phyloP scores from a whole-genome alignment of 2,329 filamentous ascomycete species.

The Paecilomyces dactylethromorphus region DNA sequence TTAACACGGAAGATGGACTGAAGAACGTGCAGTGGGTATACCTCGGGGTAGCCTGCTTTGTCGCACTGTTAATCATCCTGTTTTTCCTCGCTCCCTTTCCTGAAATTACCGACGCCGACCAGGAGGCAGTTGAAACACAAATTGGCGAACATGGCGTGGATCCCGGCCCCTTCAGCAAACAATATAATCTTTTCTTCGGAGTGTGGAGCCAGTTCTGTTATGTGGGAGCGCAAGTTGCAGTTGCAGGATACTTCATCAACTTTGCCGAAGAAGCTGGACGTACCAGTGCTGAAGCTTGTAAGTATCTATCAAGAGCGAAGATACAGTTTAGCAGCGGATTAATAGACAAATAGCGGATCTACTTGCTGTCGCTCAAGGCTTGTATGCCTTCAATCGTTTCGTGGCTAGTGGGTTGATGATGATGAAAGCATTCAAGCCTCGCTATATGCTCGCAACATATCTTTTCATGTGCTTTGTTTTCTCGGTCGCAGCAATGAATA shows the following conservation, averaged over 20 bases:
- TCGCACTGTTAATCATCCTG: conserved; percentile 49
- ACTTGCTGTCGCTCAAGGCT: conserved; percentile 53
- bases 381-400: conserved; percentile 56
- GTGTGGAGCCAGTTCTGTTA: conserved; percentile 59
- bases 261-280: conserved; percentile 38
- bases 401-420: conserved; percentile 51
- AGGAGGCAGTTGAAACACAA: conserved; percentile 47
- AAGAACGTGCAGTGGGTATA: conserved; percentile 60
- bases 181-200: conserved; percentile 57
- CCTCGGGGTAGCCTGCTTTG: conserved; percentile 56
- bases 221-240: conserved; percentile 48
- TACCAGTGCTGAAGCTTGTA: conserved; percentile 17
- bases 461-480: conserved; percentile 51
- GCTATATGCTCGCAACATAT: conserved; percentile 50
- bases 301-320: conserved; percentile 12
- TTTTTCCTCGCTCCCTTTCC: conserved; percentile 53
- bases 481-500: conserved; percentile 46
- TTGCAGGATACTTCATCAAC: conserved; percentile 51
- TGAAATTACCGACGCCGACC: conserved; percentile 57
- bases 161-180: conserved; percentile 45
- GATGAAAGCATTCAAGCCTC: conserved; percentile 44
- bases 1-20: conserved; percentile 44
- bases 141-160: conserved; percentile 22
- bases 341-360: conserved; percentile 38
- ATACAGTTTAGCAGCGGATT: conserved; percentile 10